Conservation (phyloP, 2,329 filamentous ascomycete genomes). For the Stagonosporopsis tanaceti region DNA sequence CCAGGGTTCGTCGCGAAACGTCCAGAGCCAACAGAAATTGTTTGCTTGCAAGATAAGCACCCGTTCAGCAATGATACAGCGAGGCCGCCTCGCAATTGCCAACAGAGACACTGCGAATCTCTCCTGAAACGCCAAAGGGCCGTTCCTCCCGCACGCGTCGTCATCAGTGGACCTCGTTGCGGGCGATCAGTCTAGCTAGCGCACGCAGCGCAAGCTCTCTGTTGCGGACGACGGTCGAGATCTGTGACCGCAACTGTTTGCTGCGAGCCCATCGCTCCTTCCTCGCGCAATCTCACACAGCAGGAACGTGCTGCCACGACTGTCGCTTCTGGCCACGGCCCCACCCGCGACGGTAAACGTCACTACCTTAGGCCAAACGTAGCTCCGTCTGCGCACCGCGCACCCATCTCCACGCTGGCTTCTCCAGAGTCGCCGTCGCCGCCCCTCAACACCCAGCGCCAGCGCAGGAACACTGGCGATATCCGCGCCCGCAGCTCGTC, state of each 20-base stretch:
- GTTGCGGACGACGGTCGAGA: slow-evolving; percentile 1
- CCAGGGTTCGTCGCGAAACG: slow-evolving; percentile 10
- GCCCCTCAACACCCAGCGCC: slow-evolving; percentile 41
- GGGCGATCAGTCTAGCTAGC: slow-evolving; percentile 22
- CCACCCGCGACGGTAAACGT: slow-evolving; percentile 16
- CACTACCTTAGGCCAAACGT: slow-evolving; percentile 8
- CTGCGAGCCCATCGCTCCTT: slow-evolving; percentile 11
- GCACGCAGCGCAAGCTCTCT: slow-evolving; percentile 21
- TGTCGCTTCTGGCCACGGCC: slow-evolving; percentile 20
- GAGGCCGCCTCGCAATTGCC: slow-evolving; percentile 1
- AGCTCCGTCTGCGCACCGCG: slow-evolving; percentile 18
- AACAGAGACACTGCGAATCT: background rate
- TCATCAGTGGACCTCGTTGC: slow-evolving; percentile 29
- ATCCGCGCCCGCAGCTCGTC: slow-evolving; percentile 43
- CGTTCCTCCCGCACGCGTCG: slow-evolving; percentile 21
- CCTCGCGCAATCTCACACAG: slow-evolving; percentile 1
- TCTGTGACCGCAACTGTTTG: slow-evolving; percentile 5
- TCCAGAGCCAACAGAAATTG: background rate
- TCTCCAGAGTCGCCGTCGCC: slow-evolving; percentile 32
- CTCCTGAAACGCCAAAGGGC: slow-evolving; percentile 8
- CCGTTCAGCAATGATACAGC: background rate
- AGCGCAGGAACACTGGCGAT: slow-evolving; percentile 35
- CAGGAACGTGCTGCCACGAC: slow-evolving; percentile 10
- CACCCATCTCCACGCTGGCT: slow-evolving; percentile 39
- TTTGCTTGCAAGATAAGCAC: slow-evolving; percentile 13